Conservation (phyloP, 305 asterid genomes). For the Euphrasia arctica region DNA sequence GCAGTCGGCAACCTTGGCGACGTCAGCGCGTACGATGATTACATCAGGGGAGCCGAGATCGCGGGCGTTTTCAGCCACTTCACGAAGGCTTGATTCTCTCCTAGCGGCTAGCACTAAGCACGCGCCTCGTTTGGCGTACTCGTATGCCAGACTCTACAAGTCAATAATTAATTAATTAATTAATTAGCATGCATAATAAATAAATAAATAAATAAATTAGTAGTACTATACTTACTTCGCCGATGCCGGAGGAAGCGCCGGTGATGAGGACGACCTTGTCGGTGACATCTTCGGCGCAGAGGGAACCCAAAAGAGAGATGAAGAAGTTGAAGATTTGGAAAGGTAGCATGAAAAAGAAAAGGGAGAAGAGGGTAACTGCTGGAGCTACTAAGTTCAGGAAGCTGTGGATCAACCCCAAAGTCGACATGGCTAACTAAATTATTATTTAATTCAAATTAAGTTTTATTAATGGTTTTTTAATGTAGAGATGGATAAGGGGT, state of each 20-base stretch:
- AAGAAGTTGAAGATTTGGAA: slow-evolving; percentile 51
- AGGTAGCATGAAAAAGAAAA: slow-evolving; percentile 59
- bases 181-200: too few species aligned
- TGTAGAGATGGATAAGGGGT: too few species aligned
- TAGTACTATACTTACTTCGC: slow-evolving; percentile 44
- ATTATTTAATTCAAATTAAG: too few species aligned
- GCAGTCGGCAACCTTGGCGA: slow-evolving; percentile 60
- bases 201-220: too few species aligned
- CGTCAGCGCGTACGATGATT: slow-evolving; percentile 51
- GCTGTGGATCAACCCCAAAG: slow-evolving; percentile 49
- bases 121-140: slow-evolving; percentile 79
- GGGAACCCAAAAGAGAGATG: slow-evolving; percentile 45
- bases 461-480: too few species aligned
- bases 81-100: slow-evolving; percentile 54
- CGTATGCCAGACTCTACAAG: slow-evolving; percentile 45
- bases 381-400: slow-evolving; percentile 68
- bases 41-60: slow-evolving; percentile 66
- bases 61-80: slow-evolving; percentile 60
- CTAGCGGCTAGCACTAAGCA: slow-evolving; percentile 74
- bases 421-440: slow-evolving; percentile 32
- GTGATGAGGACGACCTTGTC: slow-evolving; percentile 79
- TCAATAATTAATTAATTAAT: too few species aligned
- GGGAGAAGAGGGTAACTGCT: slow-evolving; percentile 63
- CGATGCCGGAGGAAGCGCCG: slow-evolving; percentile 94
- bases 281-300: slow-evolving; percentile 65